Percentiles rank a stretch among this genome's conserved stretches.
phyloP scores from a whole-genome alignment of 129 eudicot genomes.

The Erigeron canadensis region DNA sequence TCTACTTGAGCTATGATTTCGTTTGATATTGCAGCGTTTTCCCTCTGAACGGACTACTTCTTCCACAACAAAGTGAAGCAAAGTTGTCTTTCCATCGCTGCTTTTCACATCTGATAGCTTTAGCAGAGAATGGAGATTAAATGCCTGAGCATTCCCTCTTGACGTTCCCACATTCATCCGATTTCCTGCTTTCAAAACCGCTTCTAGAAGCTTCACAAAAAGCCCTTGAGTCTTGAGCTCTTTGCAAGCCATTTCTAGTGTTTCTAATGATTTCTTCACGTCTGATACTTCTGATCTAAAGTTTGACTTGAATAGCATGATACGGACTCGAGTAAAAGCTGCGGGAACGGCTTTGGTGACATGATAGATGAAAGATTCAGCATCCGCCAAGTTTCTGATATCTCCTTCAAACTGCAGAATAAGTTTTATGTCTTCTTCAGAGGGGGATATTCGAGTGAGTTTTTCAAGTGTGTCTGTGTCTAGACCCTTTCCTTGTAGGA shows the following conservation, averaged over 20 bases:
- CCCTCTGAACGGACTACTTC: conserved; percentile 84
- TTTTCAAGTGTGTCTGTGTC: conserved; percentile 63
- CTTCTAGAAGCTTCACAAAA: conserved; percentile 81
- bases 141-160: conserved; percentile 85
- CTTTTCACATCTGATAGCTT: conserved; percentile 83
- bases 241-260: conserved; percentile 61
- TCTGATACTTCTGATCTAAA: conserved; percentile 47
- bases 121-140: conserved; percentile 60
- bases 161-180: conserved; percentile 79
- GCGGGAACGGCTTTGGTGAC: conserved; percentile 72
- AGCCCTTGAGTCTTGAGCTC: conserved; percentile 71
- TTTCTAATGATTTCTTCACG: conserved; percentile 42
- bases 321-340: conserved; percentile 58
- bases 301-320: conserved; percentile 63
- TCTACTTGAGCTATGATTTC: conserved; percentile 31
- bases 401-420: conserved; percentile 60
- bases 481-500: conserved; percentile 54
- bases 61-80: conserved; percentile 83
- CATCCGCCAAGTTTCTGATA: conserved; percentile 59
- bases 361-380: conserved; percentile 74
- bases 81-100: conserved; percentile 69
- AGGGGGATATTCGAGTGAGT: conserved; percentile 54
- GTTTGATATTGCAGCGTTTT: conserved; percentile 57
- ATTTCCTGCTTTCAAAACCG: conserved; percentile 79
- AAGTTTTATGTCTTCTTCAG: conserved; percentile 48